Conservation (phyloP, 2,329 filamentous ascomycete genomes). For the Coniochaeta prunicola region DNA sequence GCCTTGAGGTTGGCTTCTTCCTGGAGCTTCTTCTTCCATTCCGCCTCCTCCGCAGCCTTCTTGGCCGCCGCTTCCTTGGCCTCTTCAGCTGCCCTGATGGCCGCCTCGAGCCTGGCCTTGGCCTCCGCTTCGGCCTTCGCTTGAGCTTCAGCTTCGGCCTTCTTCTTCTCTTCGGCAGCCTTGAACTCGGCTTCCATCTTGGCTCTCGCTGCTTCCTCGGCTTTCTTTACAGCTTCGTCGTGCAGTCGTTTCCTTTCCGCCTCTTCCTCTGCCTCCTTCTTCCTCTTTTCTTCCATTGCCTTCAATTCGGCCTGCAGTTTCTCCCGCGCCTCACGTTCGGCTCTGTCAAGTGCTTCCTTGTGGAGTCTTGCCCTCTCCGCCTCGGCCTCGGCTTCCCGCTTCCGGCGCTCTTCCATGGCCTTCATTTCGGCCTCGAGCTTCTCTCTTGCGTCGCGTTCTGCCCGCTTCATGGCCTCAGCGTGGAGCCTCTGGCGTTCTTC, state of each 20-base stretch:
- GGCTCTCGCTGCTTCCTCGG: slow-evolving; percentile 30
- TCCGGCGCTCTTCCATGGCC: slow-evolving; percentile 33
- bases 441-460: slow-evolving; percentile 24
- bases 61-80: slow-evolving; percentile 38
- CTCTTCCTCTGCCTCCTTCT: slow-evolving; percentile 35
- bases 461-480: slow-evolving; percentile 24
- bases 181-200: slow-evolving; percentile 27
- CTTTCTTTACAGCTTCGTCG: slow-evolving; percentile 28
- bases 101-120: slow-evolving; percentile 40
- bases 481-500: slow-evolving; percentile 23
- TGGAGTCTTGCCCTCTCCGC: slow-evolving; percentile 21
- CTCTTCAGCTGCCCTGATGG: slow-evolving; percentile 34
- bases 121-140: slow-evolving; percentile 28
- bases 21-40: slow-evolving; percentile 27
- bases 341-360: slow-evolving; percentile 24
- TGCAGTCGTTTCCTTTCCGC: slow-evolving; percentile 29
- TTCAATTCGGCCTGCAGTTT: slow-evolving; percentile 31
- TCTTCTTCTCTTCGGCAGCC: slow-evolving; percentile 30
- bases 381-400: slow-evolving; percentile 35
- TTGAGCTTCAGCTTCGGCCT: slow-evolving; percentile 40
- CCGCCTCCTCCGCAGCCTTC: slow-evolving; percentile 31
- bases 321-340: slow-evolving; percentile 23
- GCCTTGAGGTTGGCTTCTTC: slow-evolving; percentile 24
- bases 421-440: slow-evolving; percentile 25
- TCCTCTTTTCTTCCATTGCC: slow-evolving; percentile 33